Evolutionary conservation across 2,329 filamentous ascomycete species (phyloP).

Genomic region (Colletotrichum tabaci): DNA sequence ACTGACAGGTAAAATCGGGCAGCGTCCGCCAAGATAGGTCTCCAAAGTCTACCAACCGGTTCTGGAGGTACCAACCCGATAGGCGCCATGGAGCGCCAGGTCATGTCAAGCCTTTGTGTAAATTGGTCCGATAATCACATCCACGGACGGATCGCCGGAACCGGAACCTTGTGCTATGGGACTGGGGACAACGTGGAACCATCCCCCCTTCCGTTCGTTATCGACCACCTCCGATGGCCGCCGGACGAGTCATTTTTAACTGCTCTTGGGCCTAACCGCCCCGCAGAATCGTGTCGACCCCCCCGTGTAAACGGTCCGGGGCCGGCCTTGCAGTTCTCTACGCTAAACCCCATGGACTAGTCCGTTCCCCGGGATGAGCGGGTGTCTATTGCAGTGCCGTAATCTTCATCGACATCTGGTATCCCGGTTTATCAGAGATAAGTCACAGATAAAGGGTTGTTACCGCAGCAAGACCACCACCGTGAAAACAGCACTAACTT

Average conservation of each 20-base stretch:
- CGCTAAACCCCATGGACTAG: constrained; percentile 23
- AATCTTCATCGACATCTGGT: not conserved
- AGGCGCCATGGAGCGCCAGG: not conserved
- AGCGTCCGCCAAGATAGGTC: not conserved
- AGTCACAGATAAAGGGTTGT: constrained; percentile 19
- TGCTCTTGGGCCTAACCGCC: constrained; percentile 19
- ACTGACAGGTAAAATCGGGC: too few relatives aligned
- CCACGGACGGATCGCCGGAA: constrained; percentile 33
- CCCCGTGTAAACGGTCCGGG: constrained; percentile 24
- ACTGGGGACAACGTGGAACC: not conserved
- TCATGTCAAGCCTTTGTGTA: constrained; percentile 15
- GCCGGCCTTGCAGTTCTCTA: constrained; percentile 12
- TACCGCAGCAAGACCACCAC: not conserved
- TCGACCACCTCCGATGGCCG: constrained; percentile 19
- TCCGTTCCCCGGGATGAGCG: constrained; percentile 9
- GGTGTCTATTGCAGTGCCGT: constrained; percentile 13
- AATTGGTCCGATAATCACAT: constrained; percentile 1
- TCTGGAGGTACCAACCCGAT: not conserved
- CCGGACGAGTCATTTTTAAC: constrained; percentile 29
- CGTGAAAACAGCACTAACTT: not conserved
- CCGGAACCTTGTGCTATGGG: constrained; percentile 31
- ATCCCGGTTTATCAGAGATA: constrained; percentile 24
- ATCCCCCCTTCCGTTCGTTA: constrained; percentile 20
- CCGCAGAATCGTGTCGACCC: constrained; percentile 30
- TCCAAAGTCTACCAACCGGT: not conserved